A percentile compares a stretch with the other conserved stretches of the same genome.
These are phyloP conservation scores for Mucor lusitanicus DNA, from an alignment of 371 early-diverging fungal genomes.

Conservation along the genomic window DNA sequence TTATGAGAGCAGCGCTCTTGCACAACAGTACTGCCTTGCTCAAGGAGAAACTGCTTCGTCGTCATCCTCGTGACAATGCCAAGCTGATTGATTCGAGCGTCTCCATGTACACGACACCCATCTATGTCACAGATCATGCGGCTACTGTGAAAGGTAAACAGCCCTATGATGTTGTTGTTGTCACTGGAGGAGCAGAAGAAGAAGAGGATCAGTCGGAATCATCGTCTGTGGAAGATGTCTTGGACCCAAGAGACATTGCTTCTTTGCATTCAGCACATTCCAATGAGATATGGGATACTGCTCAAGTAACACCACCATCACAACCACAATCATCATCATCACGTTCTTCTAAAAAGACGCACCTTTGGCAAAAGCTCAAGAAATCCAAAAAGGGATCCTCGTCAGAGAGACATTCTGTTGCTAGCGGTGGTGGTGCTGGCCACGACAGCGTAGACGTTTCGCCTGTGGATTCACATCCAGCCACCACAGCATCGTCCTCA, in stretches of 20 bases:
- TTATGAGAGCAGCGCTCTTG: conserved; percentile 46
- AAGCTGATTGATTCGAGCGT: conserved; percentile 2
- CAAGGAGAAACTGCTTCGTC: conserved; percentile 48
- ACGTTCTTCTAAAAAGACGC: not conserved
- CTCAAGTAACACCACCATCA: not conserved
- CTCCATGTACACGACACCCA: conserved; percentile 1
- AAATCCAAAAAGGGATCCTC: conserved; percentile 13
- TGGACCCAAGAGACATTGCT: conserved; percentile 10
- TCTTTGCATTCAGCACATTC: conserved; percentile 23
- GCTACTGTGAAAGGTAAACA: not conserved
- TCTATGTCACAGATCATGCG: not conserved
- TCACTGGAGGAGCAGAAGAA: not conserved
- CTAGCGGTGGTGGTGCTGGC: too few species aligned
- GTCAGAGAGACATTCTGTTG: not conserved
- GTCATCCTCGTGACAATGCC: conserved; percentile 33
- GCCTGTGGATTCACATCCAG: not conserved
- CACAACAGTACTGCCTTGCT: conserved; percentile 49
- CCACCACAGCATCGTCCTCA: not conserved
- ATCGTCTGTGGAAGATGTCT: not conserved
- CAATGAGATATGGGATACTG: conserved; percentile 13
- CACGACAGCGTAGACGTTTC: not conserved
- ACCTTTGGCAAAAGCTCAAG: conserved; percentile 19
- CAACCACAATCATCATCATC: too few species aligned
- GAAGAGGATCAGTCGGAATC: not conserved
- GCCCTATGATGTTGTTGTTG: not conserved